Conservation (phyloP, 371 early-diverging fungal species). For the Actinomortierella ambigua region DNA sequence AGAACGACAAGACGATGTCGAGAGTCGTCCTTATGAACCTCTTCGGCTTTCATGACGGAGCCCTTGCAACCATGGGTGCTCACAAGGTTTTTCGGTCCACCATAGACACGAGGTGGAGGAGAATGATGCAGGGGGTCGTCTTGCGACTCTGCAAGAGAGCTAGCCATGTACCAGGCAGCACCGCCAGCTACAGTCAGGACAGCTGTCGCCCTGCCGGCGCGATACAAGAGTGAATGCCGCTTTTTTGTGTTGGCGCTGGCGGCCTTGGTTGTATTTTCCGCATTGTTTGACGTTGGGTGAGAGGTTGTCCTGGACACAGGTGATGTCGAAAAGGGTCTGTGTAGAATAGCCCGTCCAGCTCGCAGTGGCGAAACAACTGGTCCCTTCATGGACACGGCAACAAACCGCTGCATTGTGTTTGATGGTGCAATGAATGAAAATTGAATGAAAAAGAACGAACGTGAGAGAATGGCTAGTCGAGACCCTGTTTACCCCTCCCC, state of each 20-base stretch:
- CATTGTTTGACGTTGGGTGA: slow-evolving; percentile 1
- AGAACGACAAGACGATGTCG: slow-evolving; percentile 75
- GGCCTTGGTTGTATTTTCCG: slow-evolving; percentile 1
- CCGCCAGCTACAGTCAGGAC: slow-evolving; percentile 19
- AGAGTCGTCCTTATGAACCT: slow-evolving; percentile 37
- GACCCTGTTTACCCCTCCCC: too few relatives aligned
- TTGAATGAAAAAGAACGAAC: background rate
- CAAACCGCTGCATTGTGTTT: slow-evolving; percentile 20
- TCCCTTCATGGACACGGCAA: background rate
- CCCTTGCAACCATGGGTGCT: slow-evolving; percentile 42
- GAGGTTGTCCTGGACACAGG: slow-evolving; percentile 1
- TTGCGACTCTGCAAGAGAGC: slow-evolving; percentile 10
- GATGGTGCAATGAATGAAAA: background rate
- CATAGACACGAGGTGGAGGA: slow-evolving; percentile 19
- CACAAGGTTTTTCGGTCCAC: slow-evolving; percentile 47
- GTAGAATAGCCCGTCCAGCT: background rate
- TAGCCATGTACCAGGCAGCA: slow-evolving; percentile 12
- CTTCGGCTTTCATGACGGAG: slow-evolving; percentile 38
- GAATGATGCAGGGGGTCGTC: slow-evolving; percentile 24
- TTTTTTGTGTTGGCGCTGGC: slow-evolving; percentile 19
- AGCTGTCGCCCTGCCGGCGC: slow-evolving; percentile 24
- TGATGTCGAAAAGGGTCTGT: background rate
- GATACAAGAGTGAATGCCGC: slow-evolving; percentile 23
- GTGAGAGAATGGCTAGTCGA: too few relatives aligned
- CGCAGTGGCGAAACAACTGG: background rate